Base-by-base conservation (phyloP, 2,329 filamentous ascomycete genomes). In the Aspergillus novofumigatus region DNA sequence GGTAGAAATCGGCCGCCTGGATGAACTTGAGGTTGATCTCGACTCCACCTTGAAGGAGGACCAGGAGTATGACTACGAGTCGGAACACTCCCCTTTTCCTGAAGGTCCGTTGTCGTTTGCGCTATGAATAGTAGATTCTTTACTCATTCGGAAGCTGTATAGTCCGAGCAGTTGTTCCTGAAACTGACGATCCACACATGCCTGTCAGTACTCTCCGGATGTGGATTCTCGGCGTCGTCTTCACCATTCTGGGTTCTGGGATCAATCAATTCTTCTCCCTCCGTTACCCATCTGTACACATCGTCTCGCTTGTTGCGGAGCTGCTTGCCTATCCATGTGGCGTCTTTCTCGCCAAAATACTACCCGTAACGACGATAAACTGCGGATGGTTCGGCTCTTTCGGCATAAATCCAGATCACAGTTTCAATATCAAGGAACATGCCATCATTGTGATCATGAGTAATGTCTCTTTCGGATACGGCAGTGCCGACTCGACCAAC, bases 391-490 rank as follows among this genome's bases (percentile, higher is more conserved):
- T 59, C 20, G 66, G 57, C 14, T 60, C 63, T 4, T 59, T 67
- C 9, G 58, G 53, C 4, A 60, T 77, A 32, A 80, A 80, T 56
- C 77, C 76, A 0, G 76, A 78, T 54, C 69, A 69, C 42, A 65
- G 70, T 52, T 80, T 79, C 65, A 80, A 79, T 59, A 75, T 78
- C 65, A 80, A 80, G 59, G 78, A 80, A 51, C 78, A 80, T 55
- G 72, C 75, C 1, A 59, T 79, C 14, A 71, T 79, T 38, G 77
- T 77, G 41, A 78, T 80, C 53, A 79, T 80, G 77, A 76, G 73
- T 60, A 81, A 81, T 57, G 77, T 80, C 20, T 77, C 76, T 4
- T 80, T 81, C 57, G 77, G 77, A 0, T 78, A 75, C 55, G 75
- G 75, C 20, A 75, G 72, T 10, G 77, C 78, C 8, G 77, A 78